A percentile compares a stretch with the other conserved stretches of the same genome.
phyloP scores from a whole-genome alignment of 2,329 filamentous ascomycete genomes.

The Aspergillus sergii region DNA sequence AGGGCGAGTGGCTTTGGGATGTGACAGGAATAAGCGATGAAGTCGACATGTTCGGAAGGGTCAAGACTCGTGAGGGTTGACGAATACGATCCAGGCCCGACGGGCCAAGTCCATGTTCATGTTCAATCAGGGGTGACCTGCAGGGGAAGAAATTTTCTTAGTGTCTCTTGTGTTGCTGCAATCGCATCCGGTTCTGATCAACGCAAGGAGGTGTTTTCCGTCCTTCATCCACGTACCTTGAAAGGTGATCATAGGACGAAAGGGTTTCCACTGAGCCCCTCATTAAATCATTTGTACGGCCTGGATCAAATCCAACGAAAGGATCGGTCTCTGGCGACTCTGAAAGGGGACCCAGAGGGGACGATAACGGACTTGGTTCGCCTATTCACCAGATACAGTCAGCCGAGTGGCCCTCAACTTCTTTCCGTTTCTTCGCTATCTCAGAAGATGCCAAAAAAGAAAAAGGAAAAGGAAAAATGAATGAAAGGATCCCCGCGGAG shows the following conservation, averaged over 20 bases:
- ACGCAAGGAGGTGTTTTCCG: conserved; percentile 23
- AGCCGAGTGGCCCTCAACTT: conserved; percentile 14
- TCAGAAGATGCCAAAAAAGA: neutral
- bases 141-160: conserved; percentile 19
- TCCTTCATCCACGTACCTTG: conserved; percentile 63
- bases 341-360: conserved; percentile 39
- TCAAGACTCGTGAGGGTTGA: conserved; percentile 69
- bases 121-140: conserved; percentile 83
- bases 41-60: conserved; percentile 65
- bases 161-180: conserved; percentile 13
- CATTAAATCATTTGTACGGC: conserved; percentile 60
- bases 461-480: neutral
- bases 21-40: conserved; percentile 63
- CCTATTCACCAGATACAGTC: conserved; percentile 27
- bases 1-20: conserved; percentile 68
- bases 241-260: conserved; percentile 66
- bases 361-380: conserved; percentile 44
- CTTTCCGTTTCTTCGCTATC: conserved; percentile 3
- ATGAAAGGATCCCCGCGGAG: too few relatives aligned
- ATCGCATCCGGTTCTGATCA: conserved; percentile 7
- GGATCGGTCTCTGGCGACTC: conserved; percentile 38
- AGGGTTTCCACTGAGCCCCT: conserved; percentile 78
- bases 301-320: conserved; percentile 51
- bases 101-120: conserved; percentile 81
- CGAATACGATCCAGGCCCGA: conserved; percentile 92